These are phyloP conservation scores for Saxophila tyrrhenica DNA, from an alignment of 495 filamentous ascomycete genomes.

Conservation along the genomic window DNA sequence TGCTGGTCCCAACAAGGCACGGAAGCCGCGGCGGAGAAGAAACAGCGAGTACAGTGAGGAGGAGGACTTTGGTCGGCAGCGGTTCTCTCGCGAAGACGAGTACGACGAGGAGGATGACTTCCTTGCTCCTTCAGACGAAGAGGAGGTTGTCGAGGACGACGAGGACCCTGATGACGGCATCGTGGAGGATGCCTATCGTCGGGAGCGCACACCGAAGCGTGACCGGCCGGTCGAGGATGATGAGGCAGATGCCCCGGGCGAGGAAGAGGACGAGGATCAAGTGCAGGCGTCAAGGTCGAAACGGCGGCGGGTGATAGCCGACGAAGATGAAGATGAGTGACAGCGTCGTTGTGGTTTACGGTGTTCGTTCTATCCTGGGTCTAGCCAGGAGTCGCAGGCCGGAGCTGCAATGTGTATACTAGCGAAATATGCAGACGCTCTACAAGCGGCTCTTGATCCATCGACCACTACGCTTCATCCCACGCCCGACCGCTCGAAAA, in stretches of 20 bases:
- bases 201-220: conserved; percentile 11
- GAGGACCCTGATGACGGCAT: conserved; percentile 41
- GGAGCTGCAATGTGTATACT: too few relatives aligned
- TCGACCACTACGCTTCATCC: neutral
- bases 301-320: conserved; percentile 27
- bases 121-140: conserved; percentile 38
- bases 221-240: conserved; percentile 8
- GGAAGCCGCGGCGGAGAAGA: conserved; percentile 20
- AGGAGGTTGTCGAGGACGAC: conserved; percentile 46
- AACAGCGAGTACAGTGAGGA: conserved; percentile 31
- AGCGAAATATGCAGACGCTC: too few relatives aligned
- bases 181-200: conserved; percentile 22
- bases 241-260: conserved; percentile 18
- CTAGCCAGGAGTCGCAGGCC: too few relatives aligned
- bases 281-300: conserved; percentile 17
- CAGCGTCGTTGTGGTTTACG: too few relatives aligned
- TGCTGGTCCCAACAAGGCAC: conserved; percentile 2
- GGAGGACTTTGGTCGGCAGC: conserved; percentile 47
- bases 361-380: too few relatives aligned
- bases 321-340: conserved; percentile 30
- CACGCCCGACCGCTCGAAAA: conserved; percentile 10
- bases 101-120: conserved; percentile 53
- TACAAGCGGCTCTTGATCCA: neutral
- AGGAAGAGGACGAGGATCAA: conserved; percentile 23
- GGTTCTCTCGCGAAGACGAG: conserved; percentile 60